Evolutionary conservation across 2,329 filamentous ascomycete genomes (phyloP), one percentile per base, ranked within the genome.

Genomic region (Curvularia sp.): DNA sequence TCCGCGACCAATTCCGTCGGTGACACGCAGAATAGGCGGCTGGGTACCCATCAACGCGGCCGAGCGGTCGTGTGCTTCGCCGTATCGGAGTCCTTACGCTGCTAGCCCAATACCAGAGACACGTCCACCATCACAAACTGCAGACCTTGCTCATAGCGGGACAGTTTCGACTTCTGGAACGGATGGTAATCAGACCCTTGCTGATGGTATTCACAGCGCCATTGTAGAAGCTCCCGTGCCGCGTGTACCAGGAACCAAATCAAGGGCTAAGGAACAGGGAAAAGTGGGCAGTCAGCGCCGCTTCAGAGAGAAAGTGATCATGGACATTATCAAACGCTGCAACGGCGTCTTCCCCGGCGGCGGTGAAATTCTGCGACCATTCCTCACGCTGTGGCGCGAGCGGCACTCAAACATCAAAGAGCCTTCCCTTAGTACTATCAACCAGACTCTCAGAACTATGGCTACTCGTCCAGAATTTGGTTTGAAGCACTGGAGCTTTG

Each of bases 311-410:
- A 80, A 80, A 18, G 82, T 87, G 30, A 75, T 88, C 3, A 72
- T 85, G 68, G 80, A 85, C 26, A 82, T 88, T 39, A 67, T 88
- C 12, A 76, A 83, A 44, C 78, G 80, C 49, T 83, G 82, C 54
- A 79, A 80, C 46, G 86, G 86, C 7, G 81, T 84, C 2, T 87
- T 84, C 53, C 84, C 86, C 2, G 79, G 83, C 38, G 81, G 84
- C 24, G 77, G 77, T 44, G 84, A 86, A 62, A 78, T 88, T n/a
- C 81, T 79, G 71, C 79, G 81, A 61, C 82, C 85, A 8, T 87
- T 86, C 62, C 75, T 79, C 13, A 80, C 81, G 2, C 74, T 80
- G 15, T 88, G 86, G 85, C 75, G 80, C 78, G 68, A 78, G 58
- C 80, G 79, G 13, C 57, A 69, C 62, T 71, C 61, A 7, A 60